A percentile compares a stretch with the other conserved stretches of the same genome.
Evolutionary conservation across 1,284 basidiomycete genomes (phyloP).

Genomic region (Marasmius tenuissimus): DNA sequence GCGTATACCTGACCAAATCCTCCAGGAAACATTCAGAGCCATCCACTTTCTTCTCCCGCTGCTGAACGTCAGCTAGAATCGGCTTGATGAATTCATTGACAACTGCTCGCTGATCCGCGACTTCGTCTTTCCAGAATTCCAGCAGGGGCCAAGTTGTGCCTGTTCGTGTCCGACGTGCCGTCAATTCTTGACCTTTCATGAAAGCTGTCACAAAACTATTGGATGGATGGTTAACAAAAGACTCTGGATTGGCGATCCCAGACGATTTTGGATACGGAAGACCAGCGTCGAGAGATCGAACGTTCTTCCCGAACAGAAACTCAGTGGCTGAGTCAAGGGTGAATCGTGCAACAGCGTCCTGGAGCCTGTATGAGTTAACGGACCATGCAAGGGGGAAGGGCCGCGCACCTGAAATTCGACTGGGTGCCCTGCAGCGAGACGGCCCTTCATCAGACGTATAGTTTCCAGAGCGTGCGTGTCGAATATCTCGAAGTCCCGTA

Average conservation of each 20-base stretch:
- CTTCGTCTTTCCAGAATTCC: conserved; percentile 41
- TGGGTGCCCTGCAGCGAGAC: conserved; percentile 41
- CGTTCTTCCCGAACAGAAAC: conserved; percentile 36
- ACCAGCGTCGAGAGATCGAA: conserved; percentile 31
- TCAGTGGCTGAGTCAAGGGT: conserved; percentile 45
- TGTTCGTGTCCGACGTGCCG: conserved; percentile 28
- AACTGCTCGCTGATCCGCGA: conserved; percentile 27
- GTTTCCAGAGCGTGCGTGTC: conserved; percentile 39
- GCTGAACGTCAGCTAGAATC: conserved; percentile 37
- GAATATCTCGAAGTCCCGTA: conserved; percentile 54
- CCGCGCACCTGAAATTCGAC: conserved; percentile 50
- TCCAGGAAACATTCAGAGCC: conserved; percentile 36
- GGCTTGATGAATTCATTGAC: conserved; percentile 43
- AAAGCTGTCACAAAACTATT: conserved; percentile 40
- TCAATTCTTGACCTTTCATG: conserved; percentile 31
- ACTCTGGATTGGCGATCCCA: conserved; percentile 12
- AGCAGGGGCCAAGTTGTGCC: conserved; percentile 37
- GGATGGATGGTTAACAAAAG: conserved; percentile 27
- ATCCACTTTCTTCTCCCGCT: conserved; percentile 18
- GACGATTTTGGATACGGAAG: conserved; percentile 34
- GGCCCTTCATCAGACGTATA: conserved; percentile 33
- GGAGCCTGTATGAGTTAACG: not conserved
- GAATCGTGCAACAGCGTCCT: conserved; percentile 42
- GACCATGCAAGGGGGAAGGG: not conserved
- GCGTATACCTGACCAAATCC: conserved; percentile 39